Base-by-base conservation (phyloP, 2,329 filamentous ascomycete species). In the Fusarium xyrophilum region DNA sequence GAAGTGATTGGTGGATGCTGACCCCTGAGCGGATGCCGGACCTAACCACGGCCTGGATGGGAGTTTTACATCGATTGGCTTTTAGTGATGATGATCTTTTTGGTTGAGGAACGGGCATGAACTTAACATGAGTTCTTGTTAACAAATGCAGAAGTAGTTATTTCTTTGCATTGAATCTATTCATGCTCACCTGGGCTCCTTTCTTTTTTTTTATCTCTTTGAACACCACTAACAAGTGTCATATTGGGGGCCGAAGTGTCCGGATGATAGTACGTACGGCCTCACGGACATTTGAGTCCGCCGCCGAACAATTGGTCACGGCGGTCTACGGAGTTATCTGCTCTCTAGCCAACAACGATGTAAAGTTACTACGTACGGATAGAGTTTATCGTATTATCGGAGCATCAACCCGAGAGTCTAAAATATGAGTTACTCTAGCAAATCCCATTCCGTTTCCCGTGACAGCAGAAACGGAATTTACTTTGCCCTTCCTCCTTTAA, bases 361-460 rank as follows among this genome's bases (percentile, higher is more conserved):
- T 7, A 62, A 46, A 63, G 25, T 55, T 13, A n/a, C n/a, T n/a
- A n/a, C n/a, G n/a, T n/a, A n/a, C n/a, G n/a, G n/a, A 23, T 7
- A 62, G 54, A 63, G 25, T 55, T 13, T 47, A 47, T 42, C 9
- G 13, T 32, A 61, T 47, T 10, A 17, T 13, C 21, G 19, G 40
- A 50, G 42, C 36, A 43, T 40, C 36, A 47, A 35, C 17, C 42
- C 44, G 21, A 48, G 35, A 42, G 38, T 33, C 28, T 32, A 32
- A 23, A 32, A 23, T 13, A 4, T 30, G 13, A 35, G n/a, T n/a
- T 32, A 42, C 40, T 53, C 56, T 44, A 19, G 21, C n/a, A 53
- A 67, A 51, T 67, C 57, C 66, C 66, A 69, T 63, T 50, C 44
- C 65, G 54, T 67, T 63, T 69, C 42, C 39, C 14, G 40, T 59